Evolutionary conservation across 2,329 filamentous ascomycete species (phyloP), one percentile per base, ranked within the genome.

Genomic region (Epichloe brachyelytri): DNA sequence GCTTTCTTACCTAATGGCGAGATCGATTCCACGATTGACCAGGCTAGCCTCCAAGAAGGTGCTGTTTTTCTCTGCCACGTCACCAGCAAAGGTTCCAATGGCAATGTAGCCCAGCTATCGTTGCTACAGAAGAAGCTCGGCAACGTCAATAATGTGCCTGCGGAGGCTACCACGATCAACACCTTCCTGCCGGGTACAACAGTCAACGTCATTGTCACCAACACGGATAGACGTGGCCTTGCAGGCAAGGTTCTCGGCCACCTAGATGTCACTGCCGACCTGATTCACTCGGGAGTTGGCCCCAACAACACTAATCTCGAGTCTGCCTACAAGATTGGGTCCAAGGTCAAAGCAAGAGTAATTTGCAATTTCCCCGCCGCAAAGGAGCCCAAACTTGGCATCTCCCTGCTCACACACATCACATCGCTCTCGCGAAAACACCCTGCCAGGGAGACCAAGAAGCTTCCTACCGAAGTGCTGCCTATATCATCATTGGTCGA

Each of bases 101-200:
- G 87, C 56, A 93, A 89, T 63, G 86, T 95, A 36, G 77, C 89
- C 26, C 95, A 97, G 67, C 77, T 98, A 22, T 90, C 88, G 2
- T 80, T 88, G 19, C 79, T 88, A 59, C 73, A 79, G 41, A 77
- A 78, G 56, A 86, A 84, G 59, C 71, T 88, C 17, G 85, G 81
- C 36, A 86, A 82, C 58, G 65, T 80, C 53, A 74, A 81, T 45
- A 80, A 81, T 61, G 78, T 76, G 52, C 75, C 95, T 3, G 77
- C 75, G 33, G 82, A 86, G 40, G 90, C 90, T 0, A 88, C 88
- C 8, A 94, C 87, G 0, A 86, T 98, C 62, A 88, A 90, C 64
- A 80, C 86, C 6, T 95, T 95, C 68, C 76, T 96, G 6, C 93
- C 94, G 1, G 94, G 93, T 57, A 93, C 88, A n/a, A 82, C 85